Base-by-base conservation (phyloP, 495 filamentous ascomycete genomes). In the Aspergillus funiculosus region DNA sequence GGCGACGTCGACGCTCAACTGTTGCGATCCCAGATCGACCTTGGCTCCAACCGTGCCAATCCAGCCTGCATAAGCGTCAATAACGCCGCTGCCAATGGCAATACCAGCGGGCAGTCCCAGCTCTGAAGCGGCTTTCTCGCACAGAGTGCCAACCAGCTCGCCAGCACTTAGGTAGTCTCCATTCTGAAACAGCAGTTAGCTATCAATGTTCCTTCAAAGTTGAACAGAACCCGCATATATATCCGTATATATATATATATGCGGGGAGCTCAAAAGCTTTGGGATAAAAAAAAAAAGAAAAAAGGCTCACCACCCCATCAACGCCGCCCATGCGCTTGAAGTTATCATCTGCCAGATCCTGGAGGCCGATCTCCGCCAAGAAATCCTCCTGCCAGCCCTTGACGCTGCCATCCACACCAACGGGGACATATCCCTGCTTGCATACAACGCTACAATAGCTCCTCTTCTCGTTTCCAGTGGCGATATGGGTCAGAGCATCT, bases 301-400 rank as follows among this genome's bases (percentile, higher is more conserved):
- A 69, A 66, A 69, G 67, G 75, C 80, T 84, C 77, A 96, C 91
- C 80, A 90, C 85, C 74, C 85, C 83, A 60, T 96, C 75, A 44
- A 98, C 89, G 36, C 92, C 92, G 20, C 92, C 92, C 75, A 97
- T 83, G 45, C 89, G 79, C 73, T 81, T 85, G 62, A 91, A 96
- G 52, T 92, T 79, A 57, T 95, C 86, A 54, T 91, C 75, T 3
- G 75, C 77, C 48, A 98, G 66, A 49, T 95, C 92, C 15, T 70
- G 72, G 22, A 98, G 73, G 6, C 92, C 91, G 56, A 98, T 95
- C 6, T 77, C 73, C 5, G 76, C 72, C 48, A 94, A 75, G 56
- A 98, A 98, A 54, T 96, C 91, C 50, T 87, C 88, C 61, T 97
- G 89, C 92, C 92, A 98, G 4, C 92, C 92, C 67, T 96, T 98